Percentiles rank a stretch among this genome's conserved stretches.
phyloP scores from a whole-genome alignment of 306 rosid genomes.

The Cucumis cinereus region DNA sequence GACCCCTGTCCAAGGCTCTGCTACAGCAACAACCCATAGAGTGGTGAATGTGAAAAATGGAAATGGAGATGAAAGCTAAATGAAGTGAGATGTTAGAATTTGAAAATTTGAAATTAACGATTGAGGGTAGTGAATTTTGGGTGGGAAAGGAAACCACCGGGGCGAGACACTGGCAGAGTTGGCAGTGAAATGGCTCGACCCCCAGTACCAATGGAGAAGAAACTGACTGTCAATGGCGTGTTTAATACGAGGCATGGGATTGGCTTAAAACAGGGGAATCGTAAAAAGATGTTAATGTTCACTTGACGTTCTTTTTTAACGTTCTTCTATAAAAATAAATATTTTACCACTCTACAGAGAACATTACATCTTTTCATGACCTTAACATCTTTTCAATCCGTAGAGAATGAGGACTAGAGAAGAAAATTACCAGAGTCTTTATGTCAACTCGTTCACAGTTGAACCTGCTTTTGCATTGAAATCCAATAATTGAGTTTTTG shows the following conservation, averaged over 20 bases:
- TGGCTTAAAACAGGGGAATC: background rate
- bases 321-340: background rate
- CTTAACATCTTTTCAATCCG: background rate
- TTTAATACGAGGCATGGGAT: background rate
- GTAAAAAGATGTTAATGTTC: background rate
- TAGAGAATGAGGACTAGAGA: background rate
- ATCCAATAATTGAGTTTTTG: background rate
- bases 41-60: conserved; percentile 6
- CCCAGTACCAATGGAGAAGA: conserved; percentile 5
- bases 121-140: background rate
- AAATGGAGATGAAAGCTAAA: conserved; percentile 14
- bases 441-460: background rate
- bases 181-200: conserved; percentile 8
- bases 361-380: background rate
- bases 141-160: background rate
- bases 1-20: conserved; percentile 20
- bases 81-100: background rate
- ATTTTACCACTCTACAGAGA: background rate
- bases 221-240: conserved; percentile 6
- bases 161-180: background rate
- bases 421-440: background rate
- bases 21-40: conserved; percentile 83
- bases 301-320: background rate
- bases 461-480: background rate
- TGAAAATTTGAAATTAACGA: conserved; percentile 12